Conservation (phyloP, 441 rosid genomes). For the Populus hybrid region DNA sequence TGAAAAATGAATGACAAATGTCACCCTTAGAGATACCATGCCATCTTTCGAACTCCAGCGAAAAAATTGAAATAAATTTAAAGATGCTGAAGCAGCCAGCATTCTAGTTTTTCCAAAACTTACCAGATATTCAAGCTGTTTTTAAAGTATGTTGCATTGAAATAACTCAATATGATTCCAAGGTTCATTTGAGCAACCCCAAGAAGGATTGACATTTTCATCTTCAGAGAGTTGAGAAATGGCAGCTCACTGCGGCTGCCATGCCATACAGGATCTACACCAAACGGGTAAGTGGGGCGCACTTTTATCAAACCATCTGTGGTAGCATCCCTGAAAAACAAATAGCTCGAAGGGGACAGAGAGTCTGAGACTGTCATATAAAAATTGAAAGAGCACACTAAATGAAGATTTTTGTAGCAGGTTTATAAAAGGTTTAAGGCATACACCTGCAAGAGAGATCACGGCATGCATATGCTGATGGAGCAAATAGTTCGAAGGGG, state of each 20-base stretch:
- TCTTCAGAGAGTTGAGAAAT: slow-evolving; percentile 90
- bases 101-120: slow-evolving; percentile 21
- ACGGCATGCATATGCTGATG: slow-evolving; percentile 87
- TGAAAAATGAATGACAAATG: slow-evolving; percentile 30
- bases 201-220: slow-evolving; percentile 96
- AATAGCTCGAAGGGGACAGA: neutral
- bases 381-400: slow-evolving; percentile 13
- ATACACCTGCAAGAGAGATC: slow-evolving; percentile 84
- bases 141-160: slow-evolving; percentile 72
- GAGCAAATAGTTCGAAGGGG: slow-evolving; percentile 78
- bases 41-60: neutral
- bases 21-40: neutral
- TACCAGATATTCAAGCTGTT: slow-evolving; percentile 67
- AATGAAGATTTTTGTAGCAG: neutral
- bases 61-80: slow-evolving; percentile 7
- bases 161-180: slow-evolving; percentile 79
- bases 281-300: slow-evolving; percentile 79
- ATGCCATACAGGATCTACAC: slow-evolving; percentile 95
- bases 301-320: slow-evolving; percentile 76
- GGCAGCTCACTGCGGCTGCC: slow-evolving; percentile 89
- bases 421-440: neutral
- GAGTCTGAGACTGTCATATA: slow-evolving; percentile 14
- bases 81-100: slow-evolving; percentile 13
- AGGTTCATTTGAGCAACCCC: slow-evolving; percentile 99
- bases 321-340: slow-evolving; percentile 69